Evolutionary conservation across 2,329 filamentous ascomycete genomes (phyloP).

Genomic region (Pezicula rhizophila): DNA sequence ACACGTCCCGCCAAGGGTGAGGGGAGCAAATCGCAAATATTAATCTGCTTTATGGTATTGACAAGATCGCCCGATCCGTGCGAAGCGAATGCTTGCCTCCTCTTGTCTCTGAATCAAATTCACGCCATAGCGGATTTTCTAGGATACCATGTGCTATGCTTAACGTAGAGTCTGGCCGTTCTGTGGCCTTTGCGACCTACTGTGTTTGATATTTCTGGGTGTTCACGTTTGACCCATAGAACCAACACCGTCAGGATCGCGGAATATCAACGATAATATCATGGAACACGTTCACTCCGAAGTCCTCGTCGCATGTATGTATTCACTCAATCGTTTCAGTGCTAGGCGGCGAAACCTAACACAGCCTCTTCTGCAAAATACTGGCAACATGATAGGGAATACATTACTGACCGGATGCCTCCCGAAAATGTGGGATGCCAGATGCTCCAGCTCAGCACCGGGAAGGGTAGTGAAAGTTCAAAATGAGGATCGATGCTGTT

Average conservation of each 20-base stretch:
- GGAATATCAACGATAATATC: background rate
- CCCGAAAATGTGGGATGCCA: slow-evolving; percentile 6
- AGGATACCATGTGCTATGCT: slow-evolving; percentile 8
- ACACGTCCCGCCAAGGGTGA: background rate
- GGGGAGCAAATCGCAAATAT: background rate
- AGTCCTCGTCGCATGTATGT: background rate
- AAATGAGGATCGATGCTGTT: slow-evolving; percentile 17
- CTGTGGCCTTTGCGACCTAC: background rate
- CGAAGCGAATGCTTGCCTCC: slow-evolving; percentile 14
- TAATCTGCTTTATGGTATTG: background rate
- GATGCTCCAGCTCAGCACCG: slow-evolving; percentile 18
- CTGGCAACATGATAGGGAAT: background rate
- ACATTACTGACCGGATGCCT: slow-evolving; percentile 9
- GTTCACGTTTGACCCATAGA: background rate
- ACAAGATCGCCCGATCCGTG: slow-evolving; percentile 13
- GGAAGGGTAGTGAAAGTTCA: slow-evolving; percentile 12
- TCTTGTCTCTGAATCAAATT: slow-evolving; percentile 5
- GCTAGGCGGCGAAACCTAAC: background rate
- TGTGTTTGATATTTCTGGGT: background rate
- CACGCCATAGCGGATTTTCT: slow-evolving; percentile 4
- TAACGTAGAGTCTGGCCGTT: slow-evolving; percentile 2
- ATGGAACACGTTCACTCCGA: background rate
- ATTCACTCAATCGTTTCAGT: background rate
- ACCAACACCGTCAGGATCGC: background rate
- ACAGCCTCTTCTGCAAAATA: background rate